phyloP scores from a whole-genome alignment of 2,329 filamentous ascomycete species.

The Ceratocystis ficicola region DNA sequence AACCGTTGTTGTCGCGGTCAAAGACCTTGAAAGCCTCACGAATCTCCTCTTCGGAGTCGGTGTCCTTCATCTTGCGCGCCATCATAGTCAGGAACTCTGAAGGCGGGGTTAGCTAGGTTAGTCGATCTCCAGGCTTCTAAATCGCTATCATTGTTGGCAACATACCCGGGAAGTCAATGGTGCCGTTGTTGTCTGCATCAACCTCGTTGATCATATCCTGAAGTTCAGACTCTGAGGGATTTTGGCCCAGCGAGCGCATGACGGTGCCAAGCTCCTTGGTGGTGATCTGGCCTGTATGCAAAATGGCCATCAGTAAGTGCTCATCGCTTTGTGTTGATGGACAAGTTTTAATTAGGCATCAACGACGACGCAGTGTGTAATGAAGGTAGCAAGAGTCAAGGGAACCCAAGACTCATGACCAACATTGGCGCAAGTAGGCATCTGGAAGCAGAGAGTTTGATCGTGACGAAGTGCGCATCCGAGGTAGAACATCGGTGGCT shows the following conservation, averaged over 20 bases:
- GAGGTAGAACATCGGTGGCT: not conserved
- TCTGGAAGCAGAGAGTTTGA: not conserved
- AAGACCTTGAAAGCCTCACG: conserved; percentile 83
- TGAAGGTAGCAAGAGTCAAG: conserved; percentile 11
- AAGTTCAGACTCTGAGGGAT: conserved; percentile 78
- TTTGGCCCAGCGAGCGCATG: conserved; percentile 82
- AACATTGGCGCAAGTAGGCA: not conserved
- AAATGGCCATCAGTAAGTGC: conserved; percentile 6
- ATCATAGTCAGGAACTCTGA: conserved; percentile 86
- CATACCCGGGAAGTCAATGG: conserved; percentile 80
- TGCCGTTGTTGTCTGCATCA: conserved; percentile 84
- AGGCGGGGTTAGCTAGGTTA: conserved; percentile 24
- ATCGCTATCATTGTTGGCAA: conserved; percentile 14
- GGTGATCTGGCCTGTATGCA: conserved; percentile 64
- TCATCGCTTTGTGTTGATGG: not conserved
- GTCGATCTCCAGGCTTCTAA: not conserved
- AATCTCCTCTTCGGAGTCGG: conserved; percentile 82
- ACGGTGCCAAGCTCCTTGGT: conserved; percentile 83
- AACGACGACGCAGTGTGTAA: not conserved
- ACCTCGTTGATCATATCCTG: conserved; percentile 95
- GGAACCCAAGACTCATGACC: not conserved
- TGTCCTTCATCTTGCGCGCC: conserved; percentile 90
- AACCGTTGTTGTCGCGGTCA: conserved; percentile 83
- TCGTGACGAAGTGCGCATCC: not conserved
- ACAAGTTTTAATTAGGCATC: conserved; percentile 25